Conservation (phyloP, 768 basidiomycete genomes). For the Lactarius deliciosus region DNA sequence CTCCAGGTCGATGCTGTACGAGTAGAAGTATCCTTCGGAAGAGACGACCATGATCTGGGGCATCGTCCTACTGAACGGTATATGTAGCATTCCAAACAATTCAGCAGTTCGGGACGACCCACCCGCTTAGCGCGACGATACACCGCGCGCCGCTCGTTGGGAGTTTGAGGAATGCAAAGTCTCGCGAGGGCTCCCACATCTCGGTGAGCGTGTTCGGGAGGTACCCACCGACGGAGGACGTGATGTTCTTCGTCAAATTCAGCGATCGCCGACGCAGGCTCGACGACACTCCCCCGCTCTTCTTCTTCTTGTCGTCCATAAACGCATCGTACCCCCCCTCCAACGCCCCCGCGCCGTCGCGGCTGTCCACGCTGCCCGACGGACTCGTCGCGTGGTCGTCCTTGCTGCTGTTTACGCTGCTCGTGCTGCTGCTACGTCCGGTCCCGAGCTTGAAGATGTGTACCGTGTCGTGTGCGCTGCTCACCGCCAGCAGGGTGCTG, state of each 20-base stretch:
- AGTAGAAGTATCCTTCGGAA: constrained; percentile 93
- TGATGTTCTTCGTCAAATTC: constrained; percentile 71
- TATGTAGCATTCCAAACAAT: not conserved
- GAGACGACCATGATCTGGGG: constrained; percentile 98
- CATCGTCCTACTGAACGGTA: constrained; percentile 60
- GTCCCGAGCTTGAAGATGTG: constrained; percentile 88
- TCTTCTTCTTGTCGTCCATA: constrained; percentile 70
- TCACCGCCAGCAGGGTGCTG: constrained; percentile 82
- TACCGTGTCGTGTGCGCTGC: constrained; percentile 90
- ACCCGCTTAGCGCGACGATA: constrained; percentile 89
- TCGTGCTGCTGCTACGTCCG: constrained; percentile 31
- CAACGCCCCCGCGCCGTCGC: constrained; percentile 55
- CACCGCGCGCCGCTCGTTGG: constrained; percentile 77
- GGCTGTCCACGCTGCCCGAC: constrained; percentile 62
- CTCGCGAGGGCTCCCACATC: constrained; percentile 95
- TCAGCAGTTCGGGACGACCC: constrained; percentile 9
- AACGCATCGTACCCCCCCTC: constrained; percentile 87
- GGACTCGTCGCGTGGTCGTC: constrained; percentile 51
- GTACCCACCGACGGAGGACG: constrained; percentile 80
- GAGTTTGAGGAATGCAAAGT: constrained; percentile 88
- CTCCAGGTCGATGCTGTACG: constrained; percentile 94
- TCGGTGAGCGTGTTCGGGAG: constrained; percentile 88
- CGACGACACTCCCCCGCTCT: constrained; percentile 51
- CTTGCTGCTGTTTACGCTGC: constrained; percentile 28
- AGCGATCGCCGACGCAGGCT: constrained; percentile 67